phyloP scores from a whole-genome alignment of 352 stramenopile species.

The Phytophthora idaei region DNA sequence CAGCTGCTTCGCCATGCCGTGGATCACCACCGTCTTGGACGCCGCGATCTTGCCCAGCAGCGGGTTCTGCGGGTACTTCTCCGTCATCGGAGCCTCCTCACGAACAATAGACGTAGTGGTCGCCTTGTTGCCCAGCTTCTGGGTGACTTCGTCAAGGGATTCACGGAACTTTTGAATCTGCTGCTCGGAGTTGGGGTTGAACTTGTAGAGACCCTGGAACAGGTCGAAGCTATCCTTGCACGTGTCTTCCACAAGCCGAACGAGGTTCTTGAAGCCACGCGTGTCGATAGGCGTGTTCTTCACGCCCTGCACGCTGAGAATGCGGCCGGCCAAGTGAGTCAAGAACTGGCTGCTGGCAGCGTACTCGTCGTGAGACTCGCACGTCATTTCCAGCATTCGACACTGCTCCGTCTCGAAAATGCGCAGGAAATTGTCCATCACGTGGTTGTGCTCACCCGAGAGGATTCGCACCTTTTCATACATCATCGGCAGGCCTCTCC shows the following conservation, averaged over 20 bases:
- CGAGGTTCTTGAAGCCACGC: slow-evolving; percentile 96
- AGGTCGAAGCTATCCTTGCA: slow-evolving; percentile 98
- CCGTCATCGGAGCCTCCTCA: slow-evolving; percentile 34
- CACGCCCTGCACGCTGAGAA: slow-evolving; percentile 91
- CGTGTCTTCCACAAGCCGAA: slow-evolving; percentile 96
- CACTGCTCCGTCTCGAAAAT: slow-evolving; percentile 98
- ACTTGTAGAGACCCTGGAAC: slow-evolving; percentile 98
- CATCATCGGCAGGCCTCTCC: slow-evolving; percentile 95
- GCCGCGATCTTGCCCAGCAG: slow-evolving; percentile 86
- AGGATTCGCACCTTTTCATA: slow-evolving; percentile 94
- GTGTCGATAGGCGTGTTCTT: slow-evolving; percentile 95
- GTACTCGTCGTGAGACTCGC: slow-evolving; percentile 96
- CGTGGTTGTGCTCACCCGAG: slow-evolving; percentile 53
- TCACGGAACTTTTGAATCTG: slow-evolving; percentile 83
- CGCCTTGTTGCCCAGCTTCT: slow-evolving; percentile 40
- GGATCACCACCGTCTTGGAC: slow-evolving; percentile 95
- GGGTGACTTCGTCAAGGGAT: slow-evolving; percentile 58
- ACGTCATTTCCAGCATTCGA: slow-evolving; percentile 97
- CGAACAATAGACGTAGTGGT: background rate
- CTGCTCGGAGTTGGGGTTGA: slow-evolving; percentile 92
- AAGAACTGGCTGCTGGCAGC: slow-evolving; percentile 98
- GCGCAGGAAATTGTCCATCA: slow-evolving; percentile 92
- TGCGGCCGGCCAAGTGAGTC: slow-evolving; percentile 97
- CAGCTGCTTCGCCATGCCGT: slow-evolving; percentile 96
- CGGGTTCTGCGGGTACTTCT: slow-evolving; percentile 77